Base-by-base conservation (phyloP, 352 stramenopile species). In the Globisporangium abappressorium region DNA sequence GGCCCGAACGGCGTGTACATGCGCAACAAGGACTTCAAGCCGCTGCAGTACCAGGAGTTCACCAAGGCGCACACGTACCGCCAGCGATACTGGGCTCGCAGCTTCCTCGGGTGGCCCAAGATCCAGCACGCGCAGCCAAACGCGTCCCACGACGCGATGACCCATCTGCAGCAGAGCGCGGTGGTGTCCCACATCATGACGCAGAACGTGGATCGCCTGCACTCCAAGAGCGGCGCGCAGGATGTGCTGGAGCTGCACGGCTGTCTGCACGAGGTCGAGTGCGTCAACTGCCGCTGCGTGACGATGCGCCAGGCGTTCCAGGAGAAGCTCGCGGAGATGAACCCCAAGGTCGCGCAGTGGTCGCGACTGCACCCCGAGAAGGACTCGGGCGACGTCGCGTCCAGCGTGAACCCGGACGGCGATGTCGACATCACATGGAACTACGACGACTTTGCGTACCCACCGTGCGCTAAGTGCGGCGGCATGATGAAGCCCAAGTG, bases 151-250 rank as follows among this genome's bases (percentile, higher is more conserved):
- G 34, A 80, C 30, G 91, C 93, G 18, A 64, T 99, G 9, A 89
- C 97, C 2, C 61, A 69, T 28, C 75, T 99, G 26, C 87, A 95
- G 70, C 76, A 70, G 15, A 57, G 54, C 14, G 70, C 68, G 0
- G 66, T 81, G 2, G 66, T 93, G 30, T 78, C 75, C 0, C 77
- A 83, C 51, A 85, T 99, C 24, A 81, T 99, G 41, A 99, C 97
- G 14, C 97, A 99, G 79, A 99, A 99, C 74, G 97, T 99, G n/a
- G 97, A 99, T 75, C 79, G 81, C 0, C 78, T 99, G 59, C 97
- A 99, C 80, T 78, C 87, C 14, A 92, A 91, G 69, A 97, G 92
- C 28, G 97, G 96, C 9, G 89, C 86, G 6, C 66, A 75, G 26
- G 81, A 94, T 47, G 93, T 99, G 26, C 79, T 98, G 7, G 93